Evolutionary conservation across 257 asterid species (phyloP).

Genomic region (Euphrasia confusa): DNA sequence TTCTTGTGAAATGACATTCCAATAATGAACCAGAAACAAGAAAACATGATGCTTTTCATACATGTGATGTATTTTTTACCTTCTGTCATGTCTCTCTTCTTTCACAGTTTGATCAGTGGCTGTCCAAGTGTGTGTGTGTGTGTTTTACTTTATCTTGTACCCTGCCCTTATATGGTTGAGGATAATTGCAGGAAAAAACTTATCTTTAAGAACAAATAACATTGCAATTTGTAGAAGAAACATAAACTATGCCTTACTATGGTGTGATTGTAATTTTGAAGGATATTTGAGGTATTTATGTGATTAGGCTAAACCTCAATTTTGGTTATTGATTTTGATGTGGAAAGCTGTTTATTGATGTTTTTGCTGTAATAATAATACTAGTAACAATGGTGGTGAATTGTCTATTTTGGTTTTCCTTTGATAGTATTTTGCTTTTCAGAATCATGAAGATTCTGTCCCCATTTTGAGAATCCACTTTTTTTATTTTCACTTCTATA

Average conservation of each 20-base stretch:
- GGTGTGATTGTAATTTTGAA: neutral
- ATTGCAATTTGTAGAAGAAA: neutral
- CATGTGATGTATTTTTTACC: slow-evolving; percentile 1
- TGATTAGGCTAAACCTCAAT: neutral
- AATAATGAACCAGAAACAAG: neutral
- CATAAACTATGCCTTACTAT: too few relatives aligned
- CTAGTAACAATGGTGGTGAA: neutral
- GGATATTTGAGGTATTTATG: neutral
- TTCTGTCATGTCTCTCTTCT: neutral
- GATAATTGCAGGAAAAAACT: neutral
- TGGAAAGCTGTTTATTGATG: neutral
- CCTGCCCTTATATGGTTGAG: neutral
- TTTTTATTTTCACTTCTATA: neutral
- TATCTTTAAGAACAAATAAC: too few relatives aligned
- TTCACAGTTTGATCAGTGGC: neutral
- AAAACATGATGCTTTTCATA: neutral
- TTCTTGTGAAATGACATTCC: neutral
- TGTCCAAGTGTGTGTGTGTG: neutral
- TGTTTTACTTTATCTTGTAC: neutral
- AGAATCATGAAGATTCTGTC: neutral
- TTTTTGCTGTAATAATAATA: neutral
- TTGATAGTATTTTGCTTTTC: slow-evolving; percentile 3
- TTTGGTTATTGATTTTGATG: neutral
- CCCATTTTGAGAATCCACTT: neutral
- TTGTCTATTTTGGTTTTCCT: neutral